A percentile compares a stretch with the other conserved stretches of the same genome.
phyloP scores from a whole-genome alignment of 2,329 filamentous ascomycete species.

The Calonectria henricotiae region DNA sequence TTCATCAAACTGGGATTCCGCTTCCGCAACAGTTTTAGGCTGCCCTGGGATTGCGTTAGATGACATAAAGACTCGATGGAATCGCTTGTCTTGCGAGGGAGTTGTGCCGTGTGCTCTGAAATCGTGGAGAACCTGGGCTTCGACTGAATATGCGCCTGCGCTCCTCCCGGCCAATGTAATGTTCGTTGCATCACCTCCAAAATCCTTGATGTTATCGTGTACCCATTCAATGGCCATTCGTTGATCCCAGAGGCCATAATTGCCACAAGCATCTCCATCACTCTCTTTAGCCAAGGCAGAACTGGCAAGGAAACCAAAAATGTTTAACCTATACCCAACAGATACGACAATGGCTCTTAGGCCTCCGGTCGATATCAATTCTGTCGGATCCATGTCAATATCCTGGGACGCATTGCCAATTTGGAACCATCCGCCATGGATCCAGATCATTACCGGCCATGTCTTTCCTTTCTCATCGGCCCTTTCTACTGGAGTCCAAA shows the following conservation, averaged over 20 bases:
- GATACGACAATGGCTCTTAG: slow-evolving; percentile 62
- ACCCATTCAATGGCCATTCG: slow-evolving; percentile 21
- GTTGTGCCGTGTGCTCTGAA: not conserved
- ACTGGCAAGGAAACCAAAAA: slow-evolving; percentile 67
- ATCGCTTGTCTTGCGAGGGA: not conserved
- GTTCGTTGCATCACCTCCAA: slow-evolving; percentile 16
- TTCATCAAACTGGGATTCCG: slow-evolving; percentile 20
- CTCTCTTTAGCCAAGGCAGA: slow-evolving; percentile 55
- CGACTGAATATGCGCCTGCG: slow-evolving; percentile 17
- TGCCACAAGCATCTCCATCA: slow-evolving; percentile 40
- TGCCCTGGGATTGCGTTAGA: slow-evolving; percentile 20
- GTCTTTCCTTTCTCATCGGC: slow-evolving; percentile 40
- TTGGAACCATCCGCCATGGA: slow-evolving; percentile 66
- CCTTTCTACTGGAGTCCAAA: slow-evolving; percentile 61
- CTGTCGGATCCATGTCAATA: slow-evolving; percentile 60
- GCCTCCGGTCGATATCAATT: slow-evolving; percentile 57
- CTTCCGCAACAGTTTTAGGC: slow-evolving; percentile 4
- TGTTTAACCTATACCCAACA: slow-evolving; percentile 63
- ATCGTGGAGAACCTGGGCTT: slow-evolving; percentile 10
- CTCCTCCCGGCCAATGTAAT: slow-evolving; percentile 8
- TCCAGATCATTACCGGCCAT: slow-evolving; percentile 56
- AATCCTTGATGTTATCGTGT: slow-evolving; percentile 14
- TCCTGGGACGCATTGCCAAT: slow-evolving; percentile 63
- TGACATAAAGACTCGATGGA: slow-evolving; percentile 22
- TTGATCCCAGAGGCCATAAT: slow-evolving; percentile 27